Evolutionary conservation across 2,329 filamentous ascomycete species (phyloP).

Genomic region (Cercospora janseana): DNA sequence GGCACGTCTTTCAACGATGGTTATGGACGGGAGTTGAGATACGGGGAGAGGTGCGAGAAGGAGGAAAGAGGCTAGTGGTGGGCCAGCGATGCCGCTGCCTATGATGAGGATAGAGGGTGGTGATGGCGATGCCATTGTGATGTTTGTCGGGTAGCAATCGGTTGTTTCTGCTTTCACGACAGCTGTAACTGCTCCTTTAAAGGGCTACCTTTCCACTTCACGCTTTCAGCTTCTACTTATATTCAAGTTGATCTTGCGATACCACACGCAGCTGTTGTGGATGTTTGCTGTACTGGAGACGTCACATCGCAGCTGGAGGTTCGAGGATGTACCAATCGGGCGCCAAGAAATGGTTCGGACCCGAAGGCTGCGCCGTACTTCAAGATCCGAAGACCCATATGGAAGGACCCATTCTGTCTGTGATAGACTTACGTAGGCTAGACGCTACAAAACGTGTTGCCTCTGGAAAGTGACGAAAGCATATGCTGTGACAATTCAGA

Average conservation of each 20-base stretch:
- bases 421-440: too few species aligned
- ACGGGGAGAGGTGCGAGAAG: slow-evolving; percentile 22
- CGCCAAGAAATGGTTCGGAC: slow-evolving; percentile 9
- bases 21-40: slow-evolving; percentile 28
- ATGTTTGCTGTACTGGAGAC: not conserved
- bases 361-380: slow-evolving; percentile 2
- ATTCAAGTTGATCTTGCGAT: too few species aligned
- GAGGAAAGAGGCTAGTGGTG: slow-evolving; percentile 31
- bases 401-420: too few species aligned
- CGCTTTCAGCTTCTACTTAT: not conserved
- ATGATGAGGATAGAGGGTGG: slow-evolving; percentile 32
- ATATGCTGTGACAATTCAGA: too few species aligned
- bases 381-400: not conserved
- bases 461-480: too few species aligned
- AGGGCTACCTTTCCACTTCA: not conserved
- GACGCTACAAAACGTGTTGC: too few species aligned
- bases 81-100: slow-evolving; percentile 34
- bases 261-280: too few species aligned
- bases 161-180: not conserved
- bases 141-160: not conserved
- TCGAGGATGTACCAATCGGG: slow-evolving; percentile 12
- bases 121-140: slow-evolving; percentile 2
- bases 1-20: slow-evolving; percentile 34
- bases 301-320: slow-evolving; percentile 1
- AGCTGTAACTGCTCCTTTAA: not conserved